These are phyloP conservation scores for Flaveria linearis DNA, from an alignment of 129 eudicot genomes.

Conservation along the genomic window DNA sequence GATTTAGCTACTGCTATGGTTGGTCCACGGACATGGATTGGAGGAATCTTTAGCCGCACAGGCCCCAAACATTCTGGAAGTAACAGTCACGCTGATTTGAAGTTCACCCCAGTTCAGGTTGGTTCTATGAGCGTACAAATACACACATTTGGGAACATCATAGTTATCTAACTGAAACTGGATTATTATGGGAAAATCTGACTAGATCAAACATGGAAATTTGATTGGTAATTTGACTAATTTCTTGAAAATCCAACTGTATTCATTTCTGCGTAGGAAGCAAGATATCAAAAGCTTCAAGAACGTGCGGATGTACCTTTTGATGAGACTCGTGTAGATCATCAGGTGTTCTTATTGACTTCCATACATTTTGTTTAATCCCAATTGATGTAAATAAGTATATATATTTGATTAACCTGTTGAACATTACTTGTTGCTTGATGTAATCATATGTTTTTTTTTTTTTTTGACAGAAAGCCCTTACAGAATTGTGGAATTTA, in stretches of 20 bases:
- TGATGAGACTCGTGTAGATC: slow-evolving; percentile 71
- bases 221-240: neutral
- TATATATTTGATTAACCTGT: neutral
- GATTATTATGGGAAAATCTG: neutral
- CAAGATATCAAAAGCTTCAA: slow-evolving; percentile 61
- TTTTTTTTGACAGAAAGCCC: slow-evolving; percentile 65
- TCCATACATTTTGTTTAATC: neutral
- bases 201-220: neutral
- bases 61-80: slow-evolving; percentile 61
- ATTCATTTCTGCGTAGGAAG: slow-evolving; percentile 49
- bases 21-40: slow-evolving; percentile 94
- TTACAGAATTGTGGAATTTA: slow-evolving; percentile 56
- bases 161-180: neutral
- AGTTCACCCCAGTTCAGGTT: slow-evolving; percentile 59
- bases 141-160: neutral
- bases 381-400: neutral
- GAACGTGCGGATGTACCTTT: slow-evolving; percentile 59
- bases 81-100: slow-evolving; percentile 40
- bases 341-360: slow-evolving; percentile 53
- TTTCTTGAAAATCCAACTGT: neutral
- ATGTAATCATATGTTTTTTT: neutral
- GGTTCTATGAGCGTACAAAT: neutral
- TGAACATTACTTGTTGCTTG: slow-evolving; percentile 18
- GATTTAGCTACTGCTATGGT: slow-evolving; percentile 96
- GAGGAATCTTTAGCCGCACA: slow-evolving; percentile 75